Conservation (phyloP, 208 protist genomes). For the Trypanosoma lewisi region DNA sequence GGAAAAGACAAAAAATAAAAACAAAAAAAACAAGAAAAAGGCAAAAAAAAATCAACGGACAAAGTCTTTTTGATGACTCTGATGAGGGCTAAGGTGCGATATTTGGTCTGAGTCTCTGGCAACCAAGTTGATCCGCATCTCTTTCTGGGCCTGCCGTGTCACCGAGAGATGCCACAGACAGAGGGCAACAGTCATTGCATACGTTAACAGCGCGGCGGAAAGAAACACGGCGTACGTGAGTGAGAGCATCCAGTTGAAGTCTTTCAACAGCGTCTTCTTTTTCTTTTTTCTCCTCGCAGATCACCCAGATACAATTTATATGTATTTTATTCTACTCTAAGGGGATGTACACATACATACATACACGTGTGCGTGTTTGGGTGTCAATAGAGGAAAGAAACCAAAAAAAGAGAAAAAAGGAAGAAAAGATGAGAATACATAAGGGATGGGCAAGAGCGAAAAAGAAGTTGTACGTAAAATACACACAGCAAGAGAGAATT, state of each 20-base stretch:
- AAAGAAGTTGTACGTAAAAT: slow-evolving; percentile 8
- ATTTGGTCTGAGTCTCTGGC: no score
- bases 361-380: not conserved
- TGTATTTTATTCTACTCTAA: not conserved
- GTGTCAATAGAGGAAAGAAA: slow-evolving; percentile 22
- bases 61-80: slow-evolving; percentile 1
- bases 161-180: not conserved
- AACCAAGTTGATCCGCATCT: no score
- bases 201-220: not conserved
- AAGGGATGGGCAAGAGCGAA: not conserved
- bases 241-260: not conserved
- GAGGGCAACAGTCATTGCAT: not conserved
- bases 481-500: not conserved
- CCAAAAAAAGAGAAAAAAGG: slow-evolving; percentile 6
- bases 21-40: slow-evolving; percentile 13
- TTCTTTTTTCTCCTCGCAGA: not conserved
- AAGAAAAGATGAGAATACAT: slow-evolving; percentile 6
- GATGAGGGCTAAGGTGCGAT: not conserved
- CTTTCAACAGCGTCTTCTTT: not conserved
- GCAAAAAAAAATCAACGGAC: no score
- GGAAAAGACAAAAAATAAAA: no score
- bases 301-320: no score
- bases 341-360: not conserved
- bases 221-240: not conserved
- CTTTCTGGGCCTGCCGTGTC: not conserved